Conservation (phyloP, 768 basidiomycete genomes). For the Russula virescens region DNA sequence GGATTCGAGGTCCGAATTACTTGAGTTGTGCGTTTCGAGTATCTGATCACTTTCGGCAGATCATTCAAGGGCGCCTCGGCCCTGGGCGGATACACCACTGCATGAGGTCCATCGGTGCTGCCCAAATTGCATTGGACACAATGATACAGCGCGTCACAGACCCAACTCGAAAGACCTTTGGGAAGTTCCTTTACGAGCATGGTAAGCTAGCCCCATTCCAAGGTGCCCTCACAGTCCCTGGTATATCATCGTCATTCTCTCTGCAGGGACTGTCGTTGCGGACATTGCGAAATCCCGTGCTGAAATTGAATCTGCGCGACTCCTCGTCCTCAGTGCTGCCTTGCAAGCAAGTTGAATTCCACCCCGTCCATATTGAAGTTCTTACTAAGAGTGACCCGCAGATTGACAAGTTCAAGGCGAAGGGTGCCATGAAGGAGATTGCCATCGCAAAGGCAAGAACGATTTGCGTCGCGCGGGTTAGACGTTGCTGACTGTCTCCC, state of each 20-base stretch:
- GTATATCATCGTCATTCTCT: neutral
- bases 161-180: slow-evolving; percentile 86
- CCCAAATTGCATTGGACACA: slow-evolving; percentile 76
- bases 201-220: slow-evolving; percentile 41
- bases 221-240: neutral
- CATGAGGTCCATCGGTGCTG: slow-evolving; percentile 94
- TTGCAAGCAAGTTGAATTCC: slow-evolving; percentile 48
- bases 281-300: slow-evolving; percentile 91
- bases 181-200: slow-evolving; percentile 86
- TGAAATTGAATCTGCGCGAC: slow-evolving; percentile 82
- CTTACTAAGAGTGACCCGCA: slow-evolving; percentile 28
- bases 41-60: slow-evolving; percentile 35
- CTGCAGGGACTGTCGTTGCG: slow-evolving; percentile 73
- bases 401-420: slow-evolving; percentile 89
- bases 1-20: slow-evolving; percentile 73
- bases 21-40: neutral
- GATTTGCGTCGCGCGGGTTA: neutral
- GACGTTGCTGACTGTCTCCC: neutral
- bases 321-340: slow-evolving; percentile 90
- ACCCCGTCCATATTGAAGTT: neutral
- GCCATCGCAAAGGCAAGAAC: slow-evolving; percentile 84
- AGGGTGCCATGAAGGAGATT: slow-evolving; percentile 95
- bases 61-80: slow-evolving; percentile 93
- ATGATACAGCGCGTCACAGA: slow-evolving; percentile 94
- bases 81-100: slow-evolving; percentile 97